phyloP scores from a whole-genome alignment of 768 basidiomycete genomes.

The Piloderma croceum region DNA sequence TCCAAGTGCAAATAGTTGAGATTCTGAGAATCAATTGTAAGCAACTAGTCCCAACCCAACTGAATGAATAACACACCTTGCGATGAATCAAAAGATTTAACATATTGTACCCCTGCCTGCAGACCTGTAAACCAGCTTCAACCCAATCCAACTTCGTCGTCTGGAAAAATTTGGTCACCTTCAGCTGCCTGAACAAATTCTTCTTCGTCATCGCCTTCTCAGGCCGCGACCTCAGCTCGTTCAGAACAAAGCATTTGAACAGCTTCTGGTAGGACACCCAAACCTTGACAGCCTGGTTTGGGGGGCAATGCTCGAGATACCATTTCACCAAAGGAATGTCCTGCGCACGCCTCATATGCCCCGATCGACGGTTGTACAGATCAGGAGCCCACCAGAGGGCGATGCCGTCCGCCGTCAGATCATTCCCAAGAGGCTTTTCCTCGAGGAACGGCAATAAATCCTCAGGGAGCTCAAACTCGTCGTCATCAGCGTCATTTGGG shows the following conservation, averaged over 20 bases:
- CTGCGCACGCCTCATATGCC: too few relatives aligned
- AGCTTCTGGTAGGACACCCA: too few relatives aligned
- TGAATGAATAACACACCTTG: slow-evolving; percentile 30
- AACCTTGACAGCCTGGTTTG: slow-evolving; percentile 59
- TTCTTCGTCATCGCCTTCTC: slow-evolving; percentile 65
- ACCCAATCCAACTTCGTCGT: slow-evolving; percentile 64
- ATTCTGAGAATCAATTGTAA: slow-evolving; percentile 25
- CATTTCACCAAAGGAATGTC: slow-evolving; percentile 63
- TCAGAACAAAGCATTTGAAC: slow-evolving; percentile 57
- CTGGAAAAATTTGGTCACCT: slow-evolving; percentile 70
- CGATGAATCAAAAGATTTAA: slow-evolving; percentile 64
- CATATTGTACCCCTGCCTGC: slow-evolving; percentile 72
- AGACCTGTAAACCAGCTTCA: slow-evolving; percentile 63
- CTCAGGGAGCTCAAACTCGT: too few relatives aligned
- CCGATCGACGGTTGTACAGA: too few relatives aligned
- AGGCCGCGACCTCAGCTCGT: too few relatives aligned
- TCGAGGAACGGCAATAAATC: too few relatives aligned
- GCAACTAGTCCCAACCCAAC: too few relatives aligned
- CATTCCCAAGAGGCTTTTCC: too few relatives aligned
- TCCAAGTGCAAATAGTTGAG: slow-evolving; percentile 53
- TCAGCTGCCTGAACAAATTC: slow-evolving; percentile 54
- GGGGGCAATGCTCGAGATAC: too few relatives aligned
- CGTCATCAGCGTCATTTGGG: too few relatives aligned
- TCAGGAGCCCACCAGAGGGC: too few relatives aligned
- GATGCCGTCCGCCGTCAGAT: too few relatives aligned